phyloP scores from a whole-genome alignment of 2,329 filamentous ascomycete genomes.

The Stagonosporopsis rhizophila region DNA sequence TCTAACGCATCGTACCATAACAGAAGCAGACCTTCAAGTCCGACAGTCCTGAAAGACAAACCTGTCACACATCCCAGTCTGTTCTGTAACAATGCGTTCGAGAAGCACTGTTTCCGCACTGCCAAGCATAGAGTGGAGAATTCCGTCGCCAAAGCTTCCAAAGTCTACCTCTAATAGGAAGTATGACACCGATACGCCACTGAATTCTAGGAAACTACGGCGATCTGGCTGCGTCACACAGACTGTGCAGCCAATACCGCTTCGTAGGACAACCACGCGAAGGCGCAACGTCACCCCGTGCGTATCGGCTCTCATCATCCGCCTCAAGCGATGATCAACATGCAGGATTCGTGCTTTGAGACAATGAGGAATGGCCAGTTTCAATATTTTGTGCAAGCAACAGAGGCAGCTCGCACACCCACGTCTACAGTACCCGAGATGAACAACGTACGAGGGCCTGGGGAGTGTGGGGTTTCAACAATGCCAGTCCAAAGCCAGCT shows the following conservation, averaged over 20 bases:
- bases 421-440: neutral
- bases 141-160: neutral
- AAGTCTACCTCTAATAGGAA: neutral
- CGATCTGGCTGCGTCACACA: neutral
- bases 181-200: neutral
- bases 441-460: neutral
- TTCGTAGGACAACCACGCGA: neutral
- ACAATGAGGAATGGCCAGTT: neutral
- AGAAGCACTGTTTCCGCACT: neutral
- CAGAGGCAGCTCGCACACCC: neutral
- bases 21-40: neutral
- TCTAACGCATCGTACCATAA: neutral
- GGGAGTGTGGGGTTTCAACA: neutral
- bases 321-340: neutral
- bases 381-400: neutral
- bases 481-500: neutral
- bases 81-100: neutral
- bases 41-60: neutral
- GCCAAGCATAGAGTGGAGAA: neutral
- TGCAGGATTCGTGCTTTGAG: too few species aligned
- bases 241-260: neutral
- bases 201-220: neutral
- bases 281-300: neutral
- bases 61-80: neutral
- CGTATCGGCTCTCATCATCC: neutral